phyloP scores from a whole-genome alignment of 1,284 basidiomycete species.

The Earliella scabrosa region DNA sequence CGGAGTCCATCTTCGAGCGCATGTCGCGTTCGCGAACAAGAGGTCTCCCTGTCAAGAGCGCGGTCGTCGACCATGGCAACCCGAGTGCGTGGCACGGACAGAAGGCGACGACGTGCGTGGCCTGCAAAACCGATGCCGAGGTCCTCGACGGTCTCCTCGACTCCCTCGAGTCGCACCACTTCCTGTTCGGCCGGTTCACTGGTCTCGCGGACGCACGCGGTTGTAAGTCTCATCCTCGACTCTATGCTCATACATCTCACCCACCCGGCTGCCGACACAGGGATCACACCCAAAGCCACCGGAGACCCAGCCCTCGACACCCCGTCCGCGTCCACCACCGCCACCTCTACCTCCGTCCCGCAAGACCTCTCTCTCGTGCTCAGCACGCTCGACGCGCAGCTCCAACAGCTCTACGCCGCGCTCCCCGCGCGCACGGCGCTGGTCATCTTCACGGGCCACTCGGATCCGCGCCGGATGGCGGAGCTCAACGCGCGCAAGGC shows the following conservation, averaged over 20 bases:
- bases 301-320: slow-evolving; percentile 42
- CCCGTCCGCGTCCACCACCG: slow-evolving; percentile 7
- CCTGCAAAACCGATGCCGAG: slow-evolving; percentile 78
- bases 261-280: slow-evolving; percentile 36
- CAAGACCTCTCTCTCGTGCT: slow-evolving; percentile 42
- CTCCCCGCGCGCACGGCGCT: slow-evolving; percentile 82
- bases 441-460: slow-evolving; percentile 85
- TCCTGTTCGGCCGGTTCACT: slow-evolving; percentile 83
- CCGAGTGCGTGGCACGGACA: slow-evolving; percentile 80
- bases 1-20: slow-evolving; percentile 86
- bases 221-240: slow-evolving; percentile 56
- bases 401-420: slow-evolving; percentile 64
- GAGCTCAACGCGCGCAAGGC: slow-evolving; percentile 68
- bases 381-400: slow-evolving; percentile 58
- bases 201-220: slow-evolving; percentile 75
- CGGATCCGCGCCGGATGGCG: slow-evolving; percentile 82
- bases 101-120: slow-evolving; percentile 76
- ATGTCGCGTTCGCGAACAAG: slow-evolving; percentile 59
- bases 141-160: slow-evolving; percentile 69
- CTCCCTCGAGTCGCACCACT: slow-evolving; percentile 70
- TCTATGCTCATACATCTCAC: neutral
- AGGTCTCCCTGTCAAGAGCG: slow-evolving; percentile 49
- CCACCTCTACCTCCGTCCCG: slow-evolving; percentile 17
- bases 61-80: slow-evolving; percentile 86
- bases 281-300: slow-evolving; percentile 59